These are phyloP conservation scores for Nakazawaea holstii DNA, from an alignment of 805 yeast species.

Conservation along the genomic window DNA sequence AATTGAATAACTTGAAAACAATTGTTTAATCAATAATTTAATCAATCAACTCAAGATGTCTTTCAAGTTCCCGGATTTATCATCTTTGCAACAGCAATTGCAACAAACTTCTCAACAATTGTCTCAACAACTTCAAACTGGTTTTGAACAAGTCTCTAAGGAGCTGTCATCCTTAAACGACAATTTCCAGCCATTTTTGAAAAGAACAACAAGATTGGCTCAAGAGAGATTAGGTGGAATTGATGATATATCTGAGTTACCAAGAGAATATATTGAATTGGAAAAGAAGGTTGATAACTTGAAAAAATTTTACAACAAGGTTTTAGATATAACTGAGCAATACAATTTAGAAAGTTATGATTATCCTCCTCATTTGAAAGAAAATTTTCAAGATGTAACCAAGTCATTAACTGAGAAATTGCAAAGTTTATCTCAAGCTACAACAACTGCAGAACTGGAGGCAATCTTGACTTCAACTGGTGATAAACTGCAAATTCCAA, in stretches of 20 bases:
- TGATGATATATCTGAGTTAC: constrained; percentile 67
- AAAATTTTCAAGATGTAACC: constrained; percentile 58
- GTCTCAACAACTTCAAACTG: constrained; percentile 25
- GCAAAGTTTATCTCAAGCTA: constrained; percentile 55
- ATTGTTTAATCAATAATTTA: no score
- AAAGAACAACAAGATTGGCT: constrained; percentile 53
- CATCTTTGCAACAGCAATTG: constrained; percentile 22
- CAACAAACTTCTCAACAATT: constrained; percentile 30
- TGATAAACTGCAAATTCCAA: constrained; percentile 37
- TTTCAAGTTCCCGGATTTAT: constrained; percentile 26
- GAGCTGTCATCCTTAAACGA: constrained; percentile 29
- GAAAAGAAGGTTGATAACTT: constrained; percentile 65
- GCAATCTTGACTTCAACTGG: constrained; percentile 37
- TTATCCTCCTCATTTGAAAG: constrained; percentile 75
- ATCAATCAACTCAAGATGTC: constrained; percentile 17
- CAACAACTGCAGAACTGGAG: constrained; percentile 63
- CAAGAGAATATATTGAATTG: constrained; percentile 63
- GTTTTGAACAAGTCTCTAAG: constrained; percentile 24
- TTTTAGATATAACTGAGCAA: constrained; percentile 49
- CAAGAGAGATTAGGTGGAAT: constrained; percentile 60
- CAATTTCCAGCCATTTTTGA: constrained; percentile 47
- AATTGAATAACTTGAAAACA: no score
- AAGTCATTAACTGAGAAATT: constrained; percentile 51
- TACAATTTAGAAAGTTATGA: constrained; percentile 75
- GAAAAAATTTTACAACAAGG: constrained; percentile 50